Base-by-base conservation (phyloP, 2,329 filamentous ascomycete genomes). In the Paecilomyces variotii region DNA sequence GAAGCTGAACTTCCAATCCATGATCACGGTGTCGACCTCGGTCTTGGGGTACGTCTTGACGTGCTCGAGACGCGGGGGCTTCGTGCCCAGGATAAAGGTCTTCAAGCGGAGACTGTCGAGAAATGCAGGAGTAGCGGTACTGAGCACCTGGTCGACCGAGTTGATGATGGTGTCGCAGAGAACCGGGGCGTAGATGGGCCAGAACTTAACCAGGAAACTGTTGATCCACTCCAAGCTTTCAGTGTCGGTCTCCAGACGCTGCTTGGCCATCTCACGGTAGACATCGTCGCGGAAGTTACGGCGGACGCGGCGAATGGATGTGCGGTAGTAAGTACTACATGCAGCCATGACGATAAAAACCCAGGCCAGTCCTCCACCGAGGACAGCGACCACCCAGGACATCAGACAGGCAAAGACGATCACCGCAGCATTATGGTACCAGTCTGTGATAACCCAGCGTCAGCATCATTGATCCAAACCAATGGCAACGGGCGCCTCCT, bases 1-100 rank as follows among this genome's bases (percentile, higher is more conserved):
- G 78, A 99, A 99, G 81, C 93, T 97, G 76, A 99, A 99, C 70
- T 96, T 96, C 94, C 94, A 99, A 73, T 99, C 94, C 94, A 99
- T 99, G 69, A 97, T 84, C 50, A 99, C 91, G 59, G 92, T 87
- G 70, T 99, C 94, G 63, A 97, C 92, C 66, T 97, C 91, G 1
- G 90, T 90, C 74, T 94, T 96, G 59, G 93, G 93, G 67, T 99
- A 97, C 0, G 94, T 96, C 80, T 96, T 97, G 74, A 99, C 94
- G 70, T 97, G 92, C 76, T 99, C 94, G 80, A 99, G 84, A 30
- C 94, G 87, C 4, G 95, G 95, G 28, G 94, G 93, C 77, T 99
- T 99, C 7, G 90, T 92, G 58, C 94, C 94, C 12, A 99, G 83
- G 0, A 92, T 90, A 73, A 99, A 99, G 0, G 88, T 93, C 76